Evolutionary conservation across 176 grass and related monocot species (phyloP).

Genomic region (Hordeum vulgare): DNA sequence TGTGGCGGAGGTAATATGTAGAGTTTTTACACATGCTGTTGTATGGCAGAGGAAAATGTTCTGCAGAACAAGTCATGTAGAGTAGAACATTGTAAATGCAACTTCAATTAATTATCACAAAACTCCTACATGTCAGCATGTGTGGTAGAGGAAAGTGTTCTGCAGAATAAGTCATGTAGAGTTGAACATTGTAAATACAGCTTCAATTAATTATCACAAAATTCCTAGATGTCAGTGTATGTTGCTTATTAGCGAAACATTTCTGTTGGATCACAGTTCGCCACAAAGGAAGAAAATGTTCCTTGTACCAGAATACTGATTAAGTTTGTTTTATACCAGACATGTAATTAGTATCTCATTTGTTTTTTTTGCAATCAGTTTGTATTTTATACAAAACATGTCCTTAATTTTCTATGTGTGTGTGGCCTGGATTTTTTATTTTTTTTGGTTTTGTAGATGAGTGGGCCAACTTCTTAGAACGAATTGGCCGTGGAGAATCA

Average conservation of each 20-base stretch:
- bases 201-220: background rate
- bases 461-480: conserved; percentile 93
- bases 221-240: background rate
- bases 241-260: background rate
- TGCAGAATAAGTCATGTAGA: background rate
- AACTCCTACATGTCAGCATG: background rate
- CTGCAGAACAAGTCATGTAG: background rate
- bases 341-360: background rate
- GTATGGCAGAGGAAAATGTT: no score
- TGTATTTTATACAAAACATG: conserved; percentile 5
- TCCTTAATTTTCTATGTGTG: background rate
- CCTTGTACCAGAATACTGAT: background rate
- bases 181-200: background rate
- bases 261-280: background rate
- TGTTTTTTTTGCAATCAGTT: background rate
- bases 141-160: background rate
- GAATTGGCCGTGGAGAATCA: conserved; percentile 63
- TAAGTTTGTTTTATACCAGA: background rate
- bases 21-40: no score
- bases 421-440: background rate
- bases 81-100: background rate
- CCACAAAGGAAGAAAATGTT: background rate
- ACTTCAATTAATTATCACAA: background rate
- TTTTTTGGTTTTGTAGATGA: conserved; percentile 55
- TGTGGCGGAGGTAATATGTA: no score